Percentiles rank a stretch among this genome's conserved stretches.
Conservation (phyloP, 2,329 filamentous ascomycete species). For the Fusarium siculi region DNA sequence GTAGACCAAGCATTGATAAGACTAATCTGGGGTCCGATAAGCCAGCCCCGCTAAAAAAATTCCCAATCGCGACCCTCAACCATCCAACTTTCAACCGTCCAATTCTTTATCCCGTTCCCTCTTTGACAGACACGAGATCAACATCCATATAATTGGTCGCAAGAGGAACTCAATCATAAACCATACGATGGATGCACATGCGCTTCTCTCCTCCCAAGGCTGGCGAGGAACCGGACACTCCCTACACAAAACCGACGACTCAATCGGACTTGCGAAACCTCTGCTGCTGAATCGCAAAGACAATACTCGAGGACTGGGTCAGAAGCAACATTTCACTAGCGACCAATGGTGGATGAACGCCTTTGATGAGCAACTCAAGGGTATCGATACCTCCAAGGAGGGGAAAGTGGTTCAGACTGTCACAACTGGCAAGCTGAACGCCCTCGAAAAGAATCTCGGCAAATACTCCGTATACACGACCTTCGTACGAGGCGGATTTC, state of each 20-base stretch:
- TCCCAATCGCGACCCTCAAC: constrained; percentile 14
- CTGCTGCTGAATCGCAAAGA: constrained; percentile 85
- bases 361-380: constrained; percentile 89
- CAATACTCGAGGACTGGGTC: constrained; percentile 83
- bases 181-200: constrained; percentile 79
- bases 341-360: constrained; percentile 99
- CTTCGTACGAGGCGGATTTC: constrained; percentile 84
- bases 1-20: background rate
- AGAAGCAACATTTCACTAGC: constrained; percentile 72
- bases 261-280: constrained; percentile 82
- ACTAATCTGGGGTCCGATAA: constrained; percentile 34
- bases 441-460: constrained; percentile 63
- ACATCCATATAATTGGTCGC: background rate
- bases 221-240: constrained; percentile 92
- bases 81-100: background rate
- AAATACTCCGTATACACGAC: constrained; percentile 80
- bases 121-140: background rate
- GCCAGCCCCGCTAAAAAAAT: constrained; percentile 46
- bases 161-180: background rate
- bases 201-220: constrained; percentile 84
- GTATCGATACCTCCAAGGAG: constrained; percentile 72
- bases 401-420: constrained; percentile 67
- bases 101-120: background rate
- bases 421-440: constrained; percentile 64
- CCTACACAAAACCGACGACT: constrained; percentile 78